phyloP scores from a whole-genome alignment of 169 alveolate genomes.

The Plasmodium knowlesi region DNA sequence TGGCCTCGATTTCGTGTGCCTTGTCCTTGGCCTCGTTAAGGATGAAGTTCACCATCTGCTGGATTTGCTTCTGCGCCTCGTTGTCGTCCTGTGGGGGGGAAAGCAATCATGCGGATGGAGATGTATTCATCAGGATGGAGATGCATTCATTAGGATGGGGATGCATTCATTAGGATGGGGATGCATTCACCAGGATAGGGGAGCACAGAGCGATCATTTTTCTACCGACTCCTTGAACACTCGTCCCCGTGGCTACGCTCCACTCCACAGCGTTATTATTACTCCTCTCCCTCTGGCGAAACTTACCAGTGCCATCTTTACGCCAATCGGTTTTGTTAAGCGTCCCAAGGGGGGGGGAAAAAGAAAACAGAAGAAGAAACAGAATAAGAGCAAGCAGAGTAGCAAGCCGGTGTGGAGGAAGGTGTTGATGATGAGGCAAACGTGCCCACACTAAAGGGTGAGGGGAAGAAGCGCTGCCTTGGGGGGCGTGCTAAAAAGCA shows the following conservation, averaged over 20 bases:
- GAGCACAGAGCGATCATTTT: not conserved
- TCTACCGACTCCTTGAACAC: not conserved
- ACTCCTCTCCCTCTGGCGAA: not conserved
- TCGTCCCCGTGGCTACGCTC: not conserved
- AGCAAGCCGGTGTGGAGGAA: too few relatives aligned
- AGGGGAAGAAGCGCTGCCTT: not conserved
- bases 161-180: too few relatives aligned
- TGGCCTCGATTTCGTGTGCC: conserved; percentile 94
- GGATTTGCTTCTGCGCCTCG: conserved; percentile 93
- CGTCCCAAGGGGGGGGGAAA: not conserved
- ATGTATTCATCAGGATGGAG: not conserved
- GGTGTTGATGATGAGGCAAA: not conserved
- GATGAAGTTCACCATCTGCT: conserved; percentile 95
- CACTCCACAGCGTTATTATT: not conserved
- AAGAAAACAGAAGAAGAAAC: not conserved
- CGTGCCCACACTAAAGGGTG: too few relatives aligned
- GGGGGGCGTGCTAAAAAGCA: not conserved
- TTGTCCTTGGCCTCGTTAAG: conserved; percentile 94
- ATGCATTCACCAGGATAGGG: not conserved
- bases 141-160: too few relatives aligned
- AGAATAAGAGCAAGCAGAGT: not conserved
- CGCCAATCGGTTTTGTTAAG: not conserved
- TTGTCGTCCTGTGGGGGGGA: conserved; percentile 86
- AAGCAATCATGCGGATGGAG: too few relatives aligned
- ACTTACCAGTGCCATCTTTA: conserved; percentile 35